Base-by-base conservation (phyloP, 345 rosid genomes). In the Brassica incana region DNA sequence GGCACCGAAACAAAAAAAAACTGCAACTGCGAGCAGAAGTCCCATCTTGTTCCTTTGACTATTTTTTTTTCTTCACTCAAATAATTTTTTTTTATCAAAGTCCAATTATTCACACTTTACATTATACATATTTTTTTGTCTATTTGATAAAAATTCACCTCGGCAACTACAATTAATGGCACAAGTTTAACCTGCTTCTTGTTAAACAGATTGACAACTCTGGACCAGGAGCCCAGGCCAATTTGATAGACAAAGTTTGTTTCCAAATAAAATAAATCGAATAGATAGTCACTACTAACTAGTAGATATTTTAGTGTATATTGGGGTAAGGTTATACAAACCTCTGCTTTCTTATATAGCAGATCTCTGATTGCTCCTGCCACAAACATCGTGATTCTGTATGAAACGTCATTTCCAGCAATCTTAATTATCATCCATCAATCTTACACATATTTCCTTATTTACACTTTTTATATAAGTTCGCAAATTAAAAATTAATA, bases 331-430 rank as follows among this genome's bases (percentile, higher is more conserved):
- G 70, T 68, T 45, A 67, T 52, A 62, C 60, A 80, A 80, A 74
- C 70, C 65, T 50, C 5, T 48, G 35, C 33, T 74, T 74, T 67
- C 32, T n/a, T 6, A 61, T 74, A 35, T 8, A 70, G 67, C 60
- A 69, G 75, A 80, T 69, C 65, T 75, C 72, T 80, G 83, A 80
- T 80, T 80, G 80, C 70, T 80, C 76, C 80, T 80, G 83, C 83
- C 79, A 80, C 83, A 80, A 80, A 70, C 79, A 80, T 80, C 83
- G 83, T 80, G 80, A 80, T 75, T 65, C 76, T 80, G 83, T 80
- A 86, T 71, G 89, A 87, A 69, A 82, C 72, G 89, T 88, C 90
- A 84, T 79, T 82, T 88, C 91, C 75, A 84, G 83, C 67, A 72
- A 75, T 78, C 70, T 78, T 71, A 62, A 80, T 69, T 62, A 73